Evolutionary conservation across 257 asterid genomes (phyloP), one percentile per base, ranked within the genome.

Genomic region (Jacaranda mimosifolia): DNA sequence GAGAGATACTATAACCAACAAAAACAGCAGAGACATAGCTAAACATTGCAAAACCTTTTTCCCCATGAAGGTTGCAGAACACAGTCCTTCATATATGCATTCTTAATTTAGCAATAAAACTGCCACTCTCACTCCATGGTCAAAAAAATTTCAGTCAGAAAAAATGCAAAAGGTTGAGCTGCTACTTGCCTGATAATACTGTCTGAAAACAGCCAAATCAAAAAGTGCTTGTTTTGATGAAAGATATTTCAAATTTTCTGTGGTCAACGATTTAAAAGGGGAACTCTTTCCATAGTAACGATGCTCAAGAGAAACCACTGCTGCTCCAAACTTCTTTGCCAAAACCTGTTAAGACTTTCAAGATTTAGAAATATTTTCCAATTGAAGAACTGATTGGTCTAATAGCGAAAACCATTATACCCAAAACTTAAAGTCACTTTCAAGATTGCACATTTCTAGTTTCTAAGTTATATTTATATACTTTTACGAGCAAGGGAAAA

Each of bases 321-420:
- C 97, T 82, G 98, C 99, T 83, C 94, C 98, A 82, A 96, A 96
- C 85, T 91, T 91, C 86, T 90, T 93, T 9, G 98, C 99, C 84
- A 96, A 80, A 79, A 93, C 96, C 99, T 93, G 91, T 82, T 51
- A 43, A 26, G 65, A 68, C 43, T 80, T 58, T 32, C 68, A 81
- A 73, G 77, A 55, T 55, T 87, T 64, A 82, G 83, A 80, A 68
- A 26, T 74, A 45, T 51, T 36, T 53, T 71, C 77, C 76, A 72
- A 77, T 17, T 35, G 43, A 58, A 52, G 42, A 79, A 63, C 63
- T 36, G 14, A 79, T 59, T 21, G 21, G 35, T 58, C 60, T 52
- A 65, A 64, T 73, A 57, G 35, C 79, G 32, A 46, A n/a, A 72
- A 17, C 8, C 35, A 38, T 67, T 43, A 38, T 17, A 53, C 26